Conservation (phyloP, 78 protist species). For the Protostelium mycophagum region DNA sequence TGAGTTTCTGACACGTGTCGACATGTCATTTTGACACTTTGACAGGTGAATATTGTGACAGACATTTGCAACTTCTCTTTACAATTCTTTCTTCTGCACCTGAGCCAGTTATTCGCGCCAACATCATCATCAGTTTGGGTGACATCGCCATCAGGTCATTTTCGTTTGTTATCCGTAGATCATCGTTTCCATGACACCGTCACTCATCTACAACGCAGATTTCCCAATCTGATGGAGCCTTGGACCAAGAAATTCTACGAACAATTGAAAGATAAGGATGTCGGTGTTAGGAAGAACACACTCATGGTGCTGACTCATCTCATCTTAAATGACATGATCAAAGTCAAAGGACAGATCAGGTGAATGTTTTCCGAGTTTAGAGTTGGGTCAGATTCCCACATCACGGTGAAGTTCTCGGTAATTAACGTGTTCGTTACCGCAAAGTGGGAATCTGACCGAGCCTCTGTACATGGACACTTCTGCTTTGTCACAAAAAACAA, state of each 20-base stretch:
- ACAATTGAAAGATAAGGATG: constrained; percentile 67
- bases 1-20: too few relatives aligned
- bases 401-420: too few relatives aligned
- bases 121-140: constrained; percentile 85
- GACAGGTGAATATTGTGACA: constrained; percentile 71
- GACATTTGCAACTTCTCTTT: constrained; percentile 63
- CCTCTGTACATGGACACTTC: background rate
- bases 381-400: too few relatives aligned
- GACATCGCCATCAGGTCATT: constrained; percentile 73
- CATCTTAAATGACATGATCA: constrained; percentile 91
- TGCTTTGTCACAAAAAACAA: background rate
- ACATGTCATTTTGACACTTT: too few relatives aligned
- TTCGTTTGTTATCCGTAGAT: too few relatives aligned
- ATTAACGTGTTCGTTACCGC: too few relatives aligned
- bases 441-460: background rate
- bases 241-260: constrained; percentile 76
- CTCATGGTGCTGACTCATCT: constrained; percentile 91
- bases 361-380: too few relatives aligned
- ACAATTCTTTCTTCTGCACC: constrained; percentile 21
- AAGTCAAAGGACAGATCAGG: constrained; percentile 31
- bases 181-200: too few relatives aligned
- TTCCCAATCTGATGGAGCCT: constrained; percentile 90
- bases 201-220: too few relatives aligned
- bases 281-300: constrained; percentile 73
- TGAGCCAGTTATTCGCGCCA: constrained; percentile 51